A percentile compares a stretch with the other conserved stretches of the same genome.
Evolutionary conservation across 305 asterid species (phyloP).

Genomic region (Caryopteris hybrid): DNA sequence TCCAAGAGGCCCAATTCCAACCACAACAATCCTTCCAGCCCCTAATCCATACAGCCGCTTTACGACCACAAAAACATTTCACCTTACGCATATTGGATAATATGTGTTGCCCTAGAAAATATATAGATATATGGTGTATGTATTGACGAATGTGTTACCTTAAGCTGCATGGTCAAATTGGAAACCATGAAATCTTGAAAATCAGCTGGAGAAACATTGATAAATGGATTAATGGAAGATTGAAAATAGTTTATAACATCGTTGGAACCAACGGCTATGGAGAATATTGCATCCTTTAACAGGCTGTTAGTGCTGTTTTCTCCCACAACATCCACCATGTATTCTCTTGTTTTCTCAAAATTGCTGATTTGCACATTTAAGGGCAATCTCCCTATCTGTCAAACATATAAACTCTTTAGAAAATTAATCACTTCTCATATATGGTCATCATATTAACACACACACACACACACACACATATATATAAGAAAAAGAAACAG

Average conservation of each 20-base stretch:
- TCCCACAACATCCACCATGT: slow-evolving; percentile 38
- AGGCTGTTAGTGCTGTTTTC: slow-evolving; percentile 30
- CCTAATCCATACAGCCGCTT: slow-evolving; percentile 40
- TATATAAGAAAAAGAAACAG: slow-evolving; percentile 8
- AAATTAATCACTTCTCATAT: no score
- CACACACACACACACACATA: no score
- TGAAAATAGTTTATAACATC: slow-evolving; percentile 52
- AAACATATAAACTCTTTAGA: no score
- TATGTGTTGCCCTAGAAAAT: no score
- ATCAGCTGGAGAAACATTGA: slow-evolving; percentile 26
- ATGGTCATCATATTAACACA: no score
- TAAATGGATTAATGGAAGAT: slow-evolving; percentile 24
- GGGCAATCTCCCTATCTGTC: slow-evolving; percentile 49
- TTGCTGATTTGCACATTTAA: slow-evolving; percentile 40
- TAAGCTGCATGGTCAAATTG: slow-evolving; percentile 34
- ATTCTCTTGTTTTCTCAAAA: slow-evolving; percentile 37
- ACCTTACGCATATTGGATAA: no score
- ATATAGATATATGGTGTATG: neutral
- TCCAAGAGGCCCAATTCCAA: slow-evolving; percentile 42
- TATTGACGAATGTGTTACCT: slow-evolving; percentile 18
- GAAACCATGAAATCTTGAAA: slow-evolving; percentile 45
- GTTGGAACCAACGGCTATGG: slow-evolving; percentile 50
- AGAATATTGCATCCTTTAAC: slow-evolving; percentile 38
- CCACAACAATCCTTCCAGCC: slow-evolving; percentile 39
- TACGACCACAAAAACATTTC: neutral